These are phyloP conservation scores for Brassica hybrid DNA, from an alignment of 441 rosid genomes.

Conservation along the genomic window DNA sequence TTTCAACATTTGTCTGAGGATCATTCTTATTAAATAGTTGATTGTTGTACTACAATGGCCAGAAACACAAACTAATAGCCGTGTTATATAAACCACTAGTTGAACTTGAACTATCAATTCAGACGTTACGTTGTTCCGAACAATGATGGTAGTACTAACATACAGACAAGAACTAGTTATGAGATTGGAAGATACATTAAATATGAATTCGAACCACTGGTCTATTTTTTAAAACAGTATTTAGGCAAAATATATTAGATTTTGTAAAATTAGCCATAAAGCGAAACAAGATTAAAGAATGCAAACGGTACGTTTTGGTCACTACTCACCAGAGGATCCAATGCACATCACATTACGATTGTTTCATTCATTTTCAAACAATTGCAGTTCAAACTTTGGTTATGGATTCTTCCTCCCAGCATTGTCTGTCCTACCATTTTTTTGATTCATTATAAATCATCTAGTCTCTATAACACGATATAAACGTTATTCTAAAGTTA, in stretches of 20 bases:
- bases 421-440: slow-evolving; percentile 28
- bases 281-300: slow-evolving; percentile 8
- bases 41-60: too few relatives aligned
- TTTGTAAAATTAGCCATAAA: too few relatives aligned
- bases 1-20: too few relatives aligned
- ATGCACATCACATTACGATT: slow-evolving; percentile 24
- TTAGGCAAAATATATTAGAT: too few relatives aligned
- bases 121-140: neutral
- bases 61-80: too few relatives aligned
- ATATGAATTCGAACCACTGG: slow-evolving; percentile 17
- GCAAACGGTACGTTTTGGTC: neutral
- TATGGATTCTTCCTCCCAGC: neutral
- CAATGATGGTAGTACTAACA: neutral
- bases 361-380: slow-evolving; percentile 13
- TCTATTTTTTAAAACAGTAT: neutral
- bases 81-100: too few relatives aligned
- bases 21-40: too few relatives aligned
- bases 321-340: slow-evolving; percentile 30
- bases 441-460: slow-evolving; percentile 10
- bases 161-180: neutral
- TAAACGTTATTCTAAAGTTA: neutral
- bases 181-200: slow-evolving; percentile 7
- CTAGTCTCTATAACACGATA: neutral
- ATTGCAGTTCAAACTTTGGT: slow-evolving; percentile 14
- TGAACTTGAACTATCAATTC: neutral